Percentiles rank a stretch among this genome's conserved stretches.
phyloP scores from a whole-genome alignment of 345 rosid genomes.

The Ceriops decandra region DNA sequence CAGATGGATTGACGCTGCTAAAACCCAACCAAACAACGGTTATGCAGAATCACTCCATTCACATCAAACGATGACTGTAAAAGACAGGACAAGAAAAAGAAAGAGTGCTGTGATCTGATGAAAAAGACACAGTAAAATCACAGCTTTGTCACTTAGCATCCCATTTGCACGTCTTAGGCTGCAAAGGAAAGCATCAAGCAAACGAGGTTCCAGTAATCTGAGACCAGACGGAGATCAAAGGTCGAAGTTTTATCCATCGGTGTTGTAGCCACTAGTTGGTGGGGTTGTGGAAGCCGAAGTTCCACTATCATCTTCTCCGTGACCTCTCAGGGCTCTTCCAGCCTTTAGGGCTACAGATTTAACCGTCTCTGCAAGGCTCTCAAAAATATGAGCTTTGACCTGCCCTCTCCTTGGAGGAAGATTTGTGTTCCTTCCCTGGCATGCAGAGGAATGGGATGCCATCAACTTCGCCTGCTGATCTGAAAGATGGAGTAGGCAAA shows the following conservation, averaged over 20 bases:
- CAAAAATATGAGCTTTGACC: conserved; percentile 37
- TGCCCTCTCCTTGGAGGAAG: conserved; percentile 37
- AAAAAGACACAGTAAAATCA: no score
- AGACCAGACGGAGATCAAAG: no score
- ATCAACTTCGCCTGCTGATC: neutral
- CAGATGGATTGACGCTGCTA: no score
- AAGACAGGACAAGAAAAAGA: neutral
- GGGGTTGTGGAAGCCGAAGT: conserved; percentile 16
- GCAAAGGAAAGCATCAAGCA: no score
- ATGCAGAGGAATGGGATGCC: conserved; percentile 13
- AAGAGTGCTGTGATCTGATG: no score
- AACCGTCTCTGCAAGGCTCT: conserved; percentile 16
- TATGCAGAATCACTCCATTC: neutral
- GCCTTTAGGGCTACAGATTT: conserved; percentile 10
- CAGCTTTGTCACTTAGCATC: no score
- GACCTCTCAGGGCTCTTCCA: neutral
- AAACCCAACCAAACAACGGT: neutral
- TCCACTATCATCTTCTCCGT: conserved; percentile 1
- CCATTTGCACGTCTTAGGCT: no score
- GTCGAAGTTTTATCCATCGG: neutral
- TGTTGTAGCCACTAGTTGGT: conserved; percentile 14
- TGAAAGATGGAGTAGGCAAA: no score
- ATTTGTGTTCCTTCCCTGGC: neutral
- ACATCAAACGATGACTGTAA: neutral
- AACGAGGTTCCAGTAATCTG: neutral